Base-by-base conservation (phyloP, 1,284 basidiomycete genomes). In the Trichosporon sp. region DNA sequence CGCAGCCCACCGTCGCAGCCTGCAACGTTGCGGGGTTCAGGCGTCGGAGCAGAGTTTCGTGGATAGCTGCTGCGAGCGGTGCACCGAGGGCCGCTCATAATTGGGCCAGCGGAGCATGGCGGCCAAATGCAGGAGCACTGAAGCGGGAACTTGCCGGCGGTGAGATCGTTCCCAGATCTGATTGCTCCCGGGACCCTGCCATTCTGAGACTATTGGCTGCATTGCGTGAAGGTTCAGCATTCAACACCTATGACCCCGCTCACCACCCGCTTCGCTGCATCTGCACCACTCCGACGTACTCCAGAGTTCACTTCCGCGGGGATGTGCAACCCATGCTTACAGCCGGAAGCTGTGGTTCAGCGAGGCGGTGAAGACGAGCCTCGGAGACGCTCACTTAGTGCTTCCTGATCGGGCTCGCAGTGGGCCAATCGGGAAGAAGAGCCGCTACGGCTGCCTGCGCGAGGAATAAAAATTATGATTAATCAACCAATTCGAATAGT, bases 141-240 rank as follows among this genome's bases (percentile, higher is more conserved):
- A 19, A 37, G 59, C 59, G 59, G 59, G 19, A 63, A 37, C 59
- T 63, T 63, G 32, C 59, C 59, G 59, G 59, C 59, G 59, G 59
- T 31, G 32, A 63, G 59, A 63, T 63, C 59, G 37, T 32, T 6
- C 2, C 12, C 51, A 54, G 51, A 54, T 54, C 59, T 37, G 4
- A 31, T 16, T 37, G 16, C 32, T 63, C 59, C 31, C 14, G 26
- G 16, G 14, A 35, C 32, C 31, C 59, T 10, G 14, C 16, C 14
- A 1, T 37, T 32, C 59, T 10, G 10, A 5, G 14, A 4, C 35
- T 1, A 63, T 63, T 63, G 59, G 59, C 31, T 63, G 32, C 14
- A 7, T 4, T 11, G 4, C 35, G 16, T 19, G 3, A 35, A 35
- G 19, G 56, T 10, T n/a, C 59, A 19, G 14, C 5, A n/a, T 8